Percentiles rank a stretch among this genome's conserved stretches.
phyloP scores from a whole-genome alignment of 2,329 filamentous ascomycete species.

The Septoria petroselini region DNA sequence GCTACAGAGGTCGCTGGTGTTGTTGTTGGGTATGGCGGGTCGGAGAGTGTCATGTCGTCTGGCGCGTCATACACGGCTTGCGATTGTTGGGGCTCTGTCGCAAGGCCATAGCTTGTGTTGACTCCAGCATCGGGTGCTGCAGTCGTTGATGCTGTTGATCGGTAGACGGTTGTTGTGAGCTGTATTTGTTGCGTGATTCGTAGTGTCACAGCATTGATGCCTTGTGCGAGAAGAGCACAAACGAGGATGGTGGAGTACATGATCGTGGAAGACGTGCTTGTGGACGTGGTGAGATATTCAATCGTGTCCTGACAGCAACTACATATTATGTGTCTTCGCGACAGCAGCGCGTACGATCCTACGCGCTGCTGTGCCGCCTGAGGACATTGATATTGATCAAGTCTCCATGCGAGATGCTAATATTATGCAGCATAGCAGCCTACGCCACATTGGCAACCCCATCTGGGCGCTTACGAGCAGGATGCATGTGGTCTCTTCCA shows the following conservation, averaged over 20 bases:
- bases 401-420: too few species aligned
- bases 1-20: not conserved
- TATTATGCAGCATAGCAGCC: too few species aligned
- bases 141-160: not conserved
- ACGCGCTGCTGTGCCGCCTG: slow-evolving; percentile 8
- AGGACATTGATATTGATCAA: not conserved
- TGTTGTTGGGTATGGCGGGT: not conserved
- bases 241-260: not conserved
- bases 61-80: not conserved
- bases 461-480: too few species aligned
- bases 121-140: not conserved
- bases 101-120: not conserved
- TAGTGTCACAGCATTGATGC: not conserved
- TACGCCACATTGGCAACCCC: too few species aligned
- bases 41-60: not conserved
- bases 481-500: too few species aligned
- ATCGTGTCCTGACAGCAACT: not conserved
- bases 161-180: not conserved
- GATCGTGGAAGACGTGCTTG: not conserved
- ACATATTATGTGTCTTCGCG: not conserved
- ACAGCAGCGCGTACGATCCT: not conserved
- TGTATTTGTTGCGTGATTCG: slow-evolving; percentile 1
- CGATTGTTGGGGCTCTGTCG: not conserved
- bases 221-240: not conserved
- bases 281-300: not conserved